Percentiles rank a stretch among this genome's conserved stretches.
Conservation (phyloP, 345 rosid genomes). For the Camelina neglecta region DNA sequence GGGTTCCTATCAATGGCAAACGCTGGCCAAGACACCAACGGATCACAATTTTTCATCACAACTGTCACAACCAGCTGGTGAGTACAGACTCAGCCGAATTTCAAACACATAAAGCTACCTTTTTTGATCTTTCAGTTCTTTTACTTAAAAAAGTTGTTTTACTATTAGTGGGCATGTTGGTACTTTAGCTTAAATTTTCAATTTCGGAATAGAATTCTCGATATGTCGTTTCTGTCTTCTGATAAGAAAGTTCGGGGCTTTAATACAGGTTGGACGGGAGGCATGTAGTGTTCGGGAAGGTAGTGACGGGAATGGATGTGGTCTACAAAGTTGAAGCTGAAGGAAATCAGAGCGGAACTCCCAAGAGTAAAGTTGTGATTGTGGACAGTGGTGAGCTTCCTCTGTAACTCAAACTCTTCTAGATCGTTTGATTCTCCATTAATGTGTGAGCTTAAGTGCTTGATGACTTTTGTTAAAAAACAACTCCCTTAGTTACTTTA, state of each 20-base stretch:
- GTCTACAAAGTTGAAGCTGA: slow-evolving; percentile 95
- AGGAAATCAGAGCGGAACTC: slow-evolving; percentile 84
- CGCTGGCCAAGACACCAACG: slow-evolving; percentile 85
- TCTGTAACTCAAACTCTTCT: slow-evolving; percentile 43
- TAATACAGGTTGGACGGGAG: slow-evolving; percentile 82
- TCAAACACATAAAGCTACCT: slow-evolving; percentile 3
- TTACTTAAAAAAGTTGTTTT: background rate
- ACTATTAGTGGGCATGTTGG: background rate
- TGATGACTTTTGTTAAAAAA: slow-evolving; percentile 10
- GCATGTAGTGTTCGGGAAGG: slow-evolving; percentile 97
- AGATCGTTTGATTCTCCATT: background rate
- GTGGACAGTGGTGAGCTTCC: slow-evolving; percentile 96
- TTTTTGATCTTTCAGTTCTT: background rate
- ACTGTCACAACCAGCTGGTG: slow-evolving; percentile 96
- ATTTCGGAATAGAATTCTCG: background rate
- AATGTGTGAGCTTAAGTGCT: background rate
- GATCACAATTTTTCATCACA: slow-evolving; percentile 98
- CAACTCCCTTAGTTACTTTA: slow-evolving; percentile 1
- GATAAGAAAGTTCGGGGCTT: slow-evolving; percentile 11
- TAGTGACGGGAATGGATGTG: slow-evolving; percentile 88
- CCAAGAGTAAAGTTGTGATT: slow-evolving; percentile 85
- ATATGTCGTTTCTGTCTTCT: background rate
- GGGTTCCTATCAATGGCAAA: slow-evolving; percentile 95
- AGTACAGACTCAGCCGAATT: slow-evolving; percentile 16
- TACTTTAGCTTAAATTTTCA: background rate